A percentile compares a stretch with the other conserved stretches of the same genome.
Conservation (phyloP, 2,329 filamentous ascomycete genomes). For the Anthostomella pinea region DNA sequence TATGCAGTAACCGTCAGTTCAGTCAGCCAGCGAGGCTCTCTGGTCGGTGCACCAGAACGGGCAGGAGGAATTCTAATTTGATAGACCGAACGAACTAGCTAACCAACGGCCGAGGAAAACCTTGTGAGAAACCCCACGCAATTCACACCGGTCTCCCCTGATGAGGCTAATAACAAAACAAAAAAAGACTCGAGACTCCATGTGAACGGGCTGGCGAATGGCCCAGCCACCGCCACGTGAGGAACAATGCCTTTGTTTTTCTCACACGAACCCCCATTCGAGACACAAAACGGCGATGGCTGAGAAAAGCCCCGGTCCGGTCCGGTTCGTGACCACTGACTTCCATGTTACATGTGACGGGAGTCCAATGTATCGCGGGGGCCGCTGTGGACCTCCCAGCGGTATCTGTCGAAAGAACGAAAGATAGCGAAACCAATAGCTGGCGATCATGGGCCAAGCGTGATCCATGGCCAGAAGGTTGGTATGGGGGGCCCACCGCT, state of each 20-base stretch:
- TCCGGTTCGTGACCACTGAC: constrained; percentile 7
- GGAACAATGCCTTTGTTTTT: constrained; percentile 9
- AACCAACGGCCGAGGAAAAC: neutral
- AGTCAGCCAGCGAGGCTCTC: neutral
- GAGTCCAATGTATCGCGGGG: too few species aligned
- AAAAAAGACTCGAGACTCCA: too few species aligned
- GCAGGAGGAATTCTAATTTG: constrained; percentile 16
- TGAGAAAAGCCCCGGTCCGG: constrained; percentile 7
- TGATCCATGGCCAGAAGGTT: too few species aligned
- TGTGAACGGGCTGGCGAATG: too few species aligned
- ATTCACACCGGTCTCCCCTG: constrained; percentile 17
- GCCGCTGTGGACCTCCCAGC: too few species aligned
- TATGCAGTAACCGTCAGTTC: too few species aligned
- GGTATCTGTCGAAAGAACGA: too few species aligned
- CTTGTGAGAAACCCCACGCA: neutral
- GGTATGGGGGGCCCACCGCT: constrained; percentile 23
- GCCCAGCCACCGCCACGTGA: constrained; percentile 25
- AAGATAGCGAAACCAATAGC: constrained; percentile 25
- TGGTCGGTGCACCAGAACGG: constrained; percentile 15
- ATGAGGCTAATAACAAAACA: neutral
- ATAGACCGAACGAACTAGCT: constrained; percentile 11
- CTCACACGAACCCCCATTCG: constrained; percentile 2
- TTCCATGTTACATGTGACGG: too few species aligned
- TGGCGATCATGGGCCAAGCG: constrained; percentile 32
- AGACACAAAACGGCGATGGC: constrained; percentile 2